These are phyloP conservation scores for Pascua sp. DNA, from an alignment of 1,284 basidiomycete species.

Conservation along the genomic window DNA sequence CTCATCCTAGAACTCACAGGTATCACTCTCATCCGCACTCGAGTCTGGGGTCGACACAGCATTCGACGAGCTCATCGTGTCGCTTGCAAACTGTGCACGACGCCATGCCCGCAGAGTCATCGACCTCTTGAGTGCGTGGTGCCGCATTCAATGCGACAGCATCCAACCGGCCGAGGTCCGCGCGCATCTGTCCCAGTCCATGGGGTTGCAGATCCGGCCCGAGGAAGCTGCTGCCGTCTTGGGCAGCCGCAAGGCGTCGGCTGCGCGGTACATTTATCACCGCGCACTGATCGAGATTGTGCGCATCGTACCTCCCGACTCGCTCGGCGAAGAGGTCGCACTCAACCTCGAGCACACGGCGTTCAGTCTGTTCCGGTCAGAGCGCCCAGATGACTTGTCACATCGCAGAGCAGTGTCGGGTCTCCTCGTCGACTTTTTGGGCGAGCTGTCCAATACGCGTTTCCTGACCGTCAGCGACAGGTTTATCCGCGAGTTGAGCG, in stretches of 20 bases:
- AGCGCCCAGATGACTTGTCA: slow-evolving; percentile 57
- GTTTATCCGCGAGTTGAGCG: slow-evolving; percentile 73
- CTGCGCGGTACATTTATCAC: slow-evolving; percentile 83
- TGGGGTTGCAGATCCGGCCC: slow-evolving; percentile 38
- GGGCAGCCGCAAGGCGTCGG: slow-evolving; percentile 69
- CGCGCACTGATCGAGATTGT: slow-evolving; percentile 75
- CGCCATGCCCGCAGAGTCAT: slow-evolving; percentile 80
- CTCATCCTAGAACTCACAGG: slow-evolving; percentile 67
- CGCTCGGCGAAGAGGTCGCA: slow-evolving; percentile 70
- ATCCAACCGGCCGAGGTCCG: slow-evolving; percentile 54
- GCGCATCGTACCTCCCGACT: slow-evolving; percentile 66
- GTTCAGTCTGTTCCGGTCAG: slow-evolving; percentile 76
- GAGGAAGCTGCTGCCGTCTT: slow-evolving; percentile 61
- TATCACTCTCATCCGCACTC: slow-evolving; percentile 62
- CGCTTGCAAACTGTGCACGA: slow-evolving; percentile 79
- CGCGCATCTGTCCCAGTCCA: slow-evolving; percentile 34
- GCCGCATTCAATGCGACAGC: slow-evolving; percentile 67
- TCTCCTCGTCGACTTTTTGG: slow-evolving; percentile 74
- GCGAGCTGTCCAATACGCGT: slow-evolving; percentile 73
- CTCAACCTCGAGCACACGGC: slow-evolving; percentile 76
- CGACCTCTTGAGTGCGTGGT: slow-evolving; percentile 84
- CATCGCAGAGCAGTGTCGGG: slow-evolving; percentile 78
- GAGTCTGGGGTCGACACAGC: slow-evolving; percentile 67
- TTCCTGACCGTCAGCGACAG: slow-evolving; percentile 84
- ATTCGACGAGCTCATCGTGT: slow-evolving; percentile 75